phyloP scores from a whole-genome alignment of 1,284 basidiomycete genomes.

The Melampsora occidentalis region DNA sequence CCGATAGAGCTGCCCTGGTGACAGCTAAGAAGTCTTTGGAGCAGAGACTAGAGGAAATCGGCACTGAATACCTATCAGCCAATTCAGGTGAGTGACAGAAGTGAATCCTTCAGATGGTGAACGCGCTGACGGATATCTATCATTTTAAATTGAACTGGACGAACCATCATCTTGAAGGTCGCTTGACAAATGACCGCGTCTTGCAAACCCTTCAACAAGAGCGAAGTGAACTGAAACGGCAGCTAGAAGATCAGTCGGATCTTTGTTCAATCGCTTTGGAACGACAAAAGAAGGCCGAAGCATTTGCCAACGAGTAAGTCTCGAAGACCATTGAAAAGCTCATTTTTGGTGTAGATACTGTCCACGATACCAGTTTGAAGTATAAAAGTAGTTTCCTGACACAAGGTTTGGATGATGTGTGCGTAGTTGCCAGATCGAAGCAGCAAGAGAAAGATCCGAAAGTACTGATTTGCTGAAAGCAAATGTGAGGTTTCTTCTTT shows the following conservation, averaged over 20 bases:
- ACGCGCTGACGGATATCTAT: not conserved
- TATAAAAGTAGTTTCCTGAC: not conserved
- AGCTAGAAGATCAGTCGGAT: conserved; percentile 72
- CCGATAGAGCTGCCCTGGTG: conserved; percentile 71
- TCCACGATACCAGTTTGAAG: not conserved
- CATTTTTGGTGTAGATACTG: not conserved
- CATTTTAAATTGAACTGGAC: not conserved
- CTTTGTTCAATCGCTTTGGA: conserved; percentile 69
- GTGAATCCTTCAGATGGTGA: not conserved
- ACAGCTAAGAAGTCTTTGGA: conserved; percentile 77
- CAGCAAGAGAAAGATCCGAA: conserved; percentile 70
- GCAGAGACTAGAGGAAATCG: conserved; percentile 73
- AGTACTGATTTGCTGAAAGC: conserved; percentile 72
- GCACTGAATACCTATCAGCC: conserved; percentile 68
- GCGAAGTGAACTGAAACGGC: conserved; percentile 74
- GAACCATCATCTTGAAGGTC: conserved; percentile 16
- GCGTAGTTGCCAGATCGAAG: conserved; percentile 63
- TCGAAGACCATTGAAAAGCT: not conserved
- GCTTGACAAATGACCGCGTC: conserved; percentile 67
- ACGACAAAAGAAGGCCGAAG: conserved; percentile 74
- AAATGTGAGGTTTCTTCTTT: conserved; percentile 61
- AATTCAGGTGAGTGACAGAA: conserved; percentile 56
- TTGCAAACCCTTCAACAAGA: conserved; percentile 70
- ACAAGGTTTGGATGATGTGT: not conserved
- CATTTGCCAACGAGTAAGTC: conserved; percentile 63